These are phyloP conservation scores for Letharia lupina DNA, from an alignment of 495 filamentous ascomycete species.

Conservation along the genomic window DNA sequence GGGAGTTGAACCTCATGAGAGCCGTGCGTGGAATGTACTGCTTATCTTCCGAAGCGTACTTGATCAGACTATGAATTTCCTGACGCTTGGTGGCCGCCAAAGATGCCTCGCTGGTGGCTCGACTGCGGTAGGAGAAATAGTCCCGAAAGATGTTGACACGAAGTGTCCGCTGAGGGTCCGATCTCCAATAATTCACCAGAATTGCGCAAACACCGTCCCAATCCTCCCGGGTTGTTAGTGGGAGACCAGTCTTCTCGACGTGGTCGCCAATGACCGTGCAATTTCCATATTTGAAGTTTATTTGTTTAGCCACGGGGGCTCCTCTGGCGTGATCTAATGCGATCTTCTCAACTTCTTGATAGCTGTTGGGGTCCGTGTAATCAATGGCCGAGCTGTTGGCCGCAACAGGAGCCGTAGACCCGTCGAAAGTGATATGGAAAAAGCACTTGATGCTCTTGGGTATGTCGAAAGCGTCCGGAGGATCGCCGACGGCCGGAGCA, in stretches of 20 bases:
- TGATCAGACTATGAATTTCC: constrained; percentile 11
- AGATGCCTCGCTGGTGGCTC: neutral
- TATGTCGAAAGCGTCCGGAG: neutral
- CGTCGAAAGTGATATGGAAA: neutral
- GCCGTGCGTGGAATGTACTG: constrained; percentile 12
- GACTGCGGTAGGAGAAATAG: constrained; percentile 1
- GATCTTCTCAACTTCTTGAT: constrained; percentile 1
- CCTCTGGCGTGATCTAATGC: neutral
- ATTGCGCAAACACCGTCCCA: constrained; percentile 3
- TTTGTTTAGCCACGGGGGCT: neutral
- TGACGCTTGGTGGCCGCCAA: neutral
- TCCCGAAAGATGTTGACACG: constrained; percentile 14
- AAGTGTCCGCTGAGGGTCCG: neutral
- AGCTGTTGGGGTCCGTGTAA: neutral
- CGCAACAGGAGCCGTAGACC: too few species aligned
- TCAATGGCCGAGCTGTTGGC: neutral
- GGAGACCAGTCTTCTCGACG: neutral
- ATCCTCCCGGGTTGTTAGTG: neutral
- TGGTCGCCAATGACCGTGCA: constrained; percentile 5
- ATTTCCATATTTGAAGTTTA: constrained; percentile 5
- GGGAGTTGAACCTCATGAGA: constrained; percentile 3
- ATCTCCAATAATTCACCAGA: neutral
- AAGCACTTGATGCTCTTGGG: neutral
- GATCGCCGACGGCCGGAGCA: too few species aligned
- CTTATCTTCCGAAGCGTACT: neutral